These are phyloP conservation scores for Chromosphaera perkinsii DNA, from an alignment of 208 protist species.

Conservation along the genomic window DNA sequence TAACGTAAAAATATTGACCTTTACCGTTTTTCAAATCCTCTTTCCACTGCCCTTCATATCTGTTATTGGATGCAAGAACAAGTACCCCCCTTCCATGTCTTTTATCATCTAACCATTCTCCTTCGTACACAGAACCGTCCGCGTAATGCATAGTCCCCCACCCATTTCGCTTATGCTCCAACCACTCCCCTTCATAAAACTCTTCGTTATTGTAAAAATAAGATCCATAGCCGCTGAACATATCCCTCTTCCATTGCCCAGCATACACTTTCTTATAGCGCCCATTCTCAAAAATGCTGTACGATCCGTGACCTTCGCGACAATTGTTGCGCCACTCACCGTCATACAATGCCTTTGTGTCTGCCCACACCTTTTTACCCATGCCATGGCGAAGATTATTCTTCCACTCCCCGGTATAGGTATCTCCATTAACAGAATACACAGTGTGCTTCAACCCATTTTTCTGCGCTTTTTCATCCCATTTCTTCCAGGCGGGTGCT, in stretches of 20 bases:
- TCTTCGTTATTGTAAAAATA: not conserved
- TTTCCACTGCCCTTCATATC: not conserved
- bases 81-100: not conserved
- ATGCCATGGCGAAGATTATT: constrained; percentile 19
- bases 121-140: not conserved
- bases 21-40: not conserved
- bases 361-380: constrained; percentile 14
- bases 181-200: not conserved
- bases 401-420: constrained; percentile 15
- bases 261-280: not conserved
- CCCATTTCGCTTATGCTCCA: not conserved
- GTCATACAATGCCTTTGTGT: constrained; percentile 35
- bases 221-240: not conserved
- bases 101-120: not conserved
- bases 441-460: not conserved
- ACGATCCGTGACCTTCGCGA: constrained; percentile 20
- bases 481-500: not conserved
- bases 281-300: constrained; percentile 8
- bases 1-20: not conserved
- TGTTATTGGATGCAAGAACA: not conserved
- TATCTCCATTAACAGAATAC: not conserved
- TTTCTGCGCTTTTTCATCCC: not conserved
- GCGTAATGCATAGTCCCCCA: not conserved
- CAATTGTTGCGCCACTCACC: constrained; percentile 33
- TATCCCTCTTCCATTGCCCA: not conserved